Base-by-base conservation (phyloP, 306 rosid genomes). In the Cajanus cajan region DNA sequence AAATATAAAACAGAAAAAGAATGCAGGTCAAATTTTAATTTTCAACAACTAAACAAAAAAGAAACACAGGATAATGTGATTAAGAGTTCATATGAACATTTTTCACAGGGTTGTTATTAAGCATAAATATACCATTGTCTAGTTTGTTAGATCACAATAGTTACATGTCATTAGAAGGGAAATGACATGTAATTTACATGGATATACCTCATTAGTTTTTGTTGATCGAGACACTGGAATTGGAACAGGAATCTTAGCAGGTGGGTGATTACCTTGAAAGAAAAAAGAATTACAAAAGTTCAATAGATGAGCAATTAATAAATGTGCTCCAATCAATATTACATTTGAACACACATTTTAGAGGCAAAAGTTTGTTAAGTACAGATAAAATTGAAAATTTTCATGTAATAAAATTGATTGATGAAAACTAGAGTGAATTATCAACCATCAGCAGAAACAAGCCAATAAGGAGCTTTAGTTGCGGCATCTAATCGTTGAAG, bases 391-490 rank as follows among this genome's bases (percentile, higher is more conserved):
- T 37, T 55, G 57, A 77, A 45, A 18, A 66, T 28, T 50, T 36
- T 74, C 58, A 74, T 11, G 39, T 48, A 76, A 55, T 15, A n/a
- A 31, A 52, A 68, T 51, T 73, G 67, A 69, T 39, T 34, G 39
- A 39, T 28, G 4, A 52, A 68, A 81, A 65, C 59, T 44, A 34
- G 39, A 72, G 67, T 15, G 78, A 44, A 78, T 82, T 82, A 90
- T 90, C 28, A 67, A 95, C 98, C 99, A 85, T 92, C 93, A 81
- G 87, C 97, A 37, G 92, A 92, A 43, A 93, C 88, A 75, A 98
- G 98, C 99, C 99, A 95, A 83, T 82, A 88, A 8, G 99, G 94
- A 82, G 99, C 98, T 87, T 87, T 93, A 19, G 98, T 95, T 39
- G 88, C 82, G 52, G 99, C 94, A 73, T 95, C 99, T 86, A 93